Conservation (phyloP, 1,284 basidiomycete species). For the Ceratobasidium sp. region DNA sequence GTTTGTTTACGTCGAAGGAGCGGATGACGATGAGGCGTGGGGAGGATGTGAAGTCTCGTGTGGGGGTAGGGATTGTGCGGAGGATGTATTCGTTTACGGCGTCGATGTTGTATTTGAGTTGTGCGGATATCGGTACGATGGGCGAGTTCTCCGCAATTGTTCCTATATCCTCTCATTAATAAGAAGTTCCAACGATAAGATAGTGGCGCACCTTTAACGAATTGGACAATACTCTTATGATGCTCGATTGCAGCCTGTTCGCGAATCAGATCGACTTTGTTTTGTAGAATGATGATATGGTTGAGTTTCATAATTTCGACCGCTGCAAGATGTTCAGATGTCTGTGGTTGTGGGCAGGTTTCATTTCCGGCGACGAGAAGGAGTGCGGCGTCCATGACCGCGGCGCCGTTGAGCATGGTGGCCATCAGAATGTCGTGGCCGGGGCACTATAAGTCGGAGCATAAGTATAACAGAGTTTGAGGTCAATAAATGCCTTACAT, state of each 20-base stretch:
- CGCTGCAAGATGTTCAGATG: constrained; percentile 97
- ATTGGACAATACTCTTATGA: constrained; percentile 91
- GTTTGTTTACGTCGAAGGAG: constrained; percentile 99
- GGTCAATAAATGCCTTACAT: constrained; percentile 59
- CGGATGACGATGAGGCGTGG: constrained; percentile 98
- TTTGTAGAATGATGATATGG: constrained; percentile 98
- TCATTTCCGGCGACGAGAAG: constrained; percentile 97
- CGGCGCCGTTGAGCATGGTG: constrained; percentile 99
- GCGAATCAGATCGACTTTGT: constrained; percentile 97
- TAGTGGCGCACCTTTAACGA: constrained; percentile 83
- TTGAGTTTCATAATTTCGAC: constrained; percentile 99
- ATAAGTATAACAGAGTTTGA: not conserved
- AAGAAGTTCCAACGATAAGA: not conserved
- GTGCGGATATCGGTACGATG: constrained; percentile 98
- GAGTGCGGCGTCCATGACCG: constrained; percentile 98
- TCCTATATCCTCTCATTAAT: constrained; percentile 65
- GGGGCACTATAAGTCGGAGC: constrained; percentile 67
- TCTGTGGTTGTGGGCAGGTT: constrained; percentile 98
- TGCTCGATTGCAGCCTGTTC: constrained; percentile 93
- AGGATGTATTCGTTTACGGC: constrained; percentile 99
- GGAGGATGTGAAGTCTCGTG: constrained; percentile 92
- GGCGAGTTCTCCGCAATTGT: constrained; percentile 97
- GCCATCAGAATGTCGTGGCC: constrained; percentile 99
- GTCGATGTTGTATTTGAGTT: constrained; percentile 99
- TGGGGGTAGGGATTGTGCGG: constrained; percentile 94